Evolutionary conservation across 805 yeast species (phyloP).

Genomic region (Myxozyma sirexii): DNA sequence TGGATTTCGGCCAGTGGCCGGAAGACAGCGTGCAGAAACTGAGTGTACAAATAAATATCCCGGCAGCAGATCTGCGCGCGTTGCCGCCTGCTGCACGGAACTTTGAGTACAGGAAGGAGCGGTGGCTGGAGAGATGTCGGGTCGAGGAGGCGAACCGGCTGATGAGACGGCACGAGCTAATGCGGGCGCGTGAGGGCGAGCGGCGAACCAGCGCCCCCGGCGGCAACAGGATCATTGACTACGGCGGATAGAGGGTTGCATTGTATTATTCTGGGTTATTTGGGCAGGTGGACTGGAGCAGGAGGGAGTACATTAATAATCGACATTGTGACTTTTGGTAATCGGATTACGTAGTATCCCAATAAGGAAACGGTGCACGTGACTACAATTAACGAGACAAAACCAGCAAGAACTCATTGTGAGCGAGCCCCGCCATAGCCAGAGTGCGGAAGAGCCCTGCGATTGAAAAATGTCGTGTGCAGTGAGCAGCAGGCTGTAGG

Average conservation of each 20-base stretch:
- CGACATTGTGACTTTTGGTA: too few relatives aligned
- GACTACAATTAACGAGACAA: too few relatives aligned
- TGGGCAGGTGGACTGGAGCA: too few relatives aligned
- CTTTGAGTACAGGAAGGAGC: constrained; percentile 16
- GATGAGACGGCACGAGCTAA: constrained; percentile 18
- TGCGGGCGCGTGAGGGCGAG: constrained; percentile 9
- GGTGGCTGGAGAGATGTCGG: constrained; percentile 26
- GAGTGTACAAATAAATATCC: constrained; percentile 21
- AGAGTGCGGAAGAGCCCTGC: too few relatives aligned
- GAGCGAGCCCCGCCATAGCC: too few relatives aligned
- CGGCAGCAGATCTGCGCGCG: constrained; percentile 17
- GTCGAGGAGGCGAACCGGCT: constrained; percentile 24
- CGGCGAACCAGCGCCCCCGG: not conserved
- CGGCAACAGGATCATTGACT: not conserved
- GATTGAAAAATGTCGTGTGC: too few relatives aligned
- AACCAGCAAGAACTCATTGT: too few relatives aligned
- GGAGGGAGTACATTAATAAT: too few relatives aligned
- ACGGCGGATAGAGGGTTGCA: not conserved
- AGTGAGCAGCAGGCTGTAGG: too few relatives aligned
- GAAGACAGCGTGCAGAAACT: constrained; percentile 16
- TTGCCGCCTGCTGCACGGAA: constrained; percentile 14
- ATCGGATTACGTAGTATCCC: too few relatives aligned
- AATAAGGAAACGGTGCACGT: too few relatives aligned
- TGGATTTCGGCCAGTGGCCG: constrained; percentile 1
- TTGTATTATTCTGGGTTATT: too few relatives aligned